phyloP scores from a whole-genome alignment of 2,329 filamentous ascomycete species.

The Blumeria graminis region DNA sequence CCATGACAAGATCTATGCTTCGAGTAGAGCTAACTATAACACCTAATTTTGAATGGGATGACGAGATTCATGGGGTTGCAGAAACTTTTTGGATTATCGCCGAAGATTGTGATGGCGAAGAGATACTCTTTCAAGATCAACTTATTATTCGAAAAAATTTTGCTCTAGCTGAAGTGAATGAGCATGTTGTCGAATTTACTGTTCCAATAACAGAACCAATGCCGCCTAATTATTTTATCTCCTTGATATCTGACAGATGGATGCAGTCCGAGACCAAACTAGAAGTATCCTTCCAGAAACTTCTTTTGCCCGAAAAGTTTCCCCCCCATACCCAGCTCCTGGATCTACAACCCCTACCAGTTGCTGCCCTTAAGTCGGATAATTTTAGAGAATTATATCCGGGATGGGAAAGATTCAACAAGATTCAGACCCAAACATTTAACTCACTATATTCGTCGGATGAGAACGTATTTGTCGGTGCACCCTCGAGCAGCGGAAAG shows the following conservation, averaged over 20 bases:
- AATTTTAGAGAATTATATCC: conserved; percentile 67
- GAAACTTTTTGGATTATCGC: conserved; percentile 96
- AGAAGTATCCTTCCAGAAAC: conserved; percentile 81
- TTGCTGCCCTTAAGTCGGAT: conserved; percentile 65
- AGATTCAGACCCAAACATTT: conserved; percentile 92
- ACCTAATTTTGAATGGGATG: conserved; percentile 92
- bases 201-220: conserved; percentile 93
- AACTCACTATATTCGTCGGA: conserved; percentile 78
- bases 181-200: conserved; percentile 88
- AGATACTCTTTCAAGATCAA: conserved; percentile 83
- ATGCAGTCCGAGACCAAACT: conserved; percentile 94
- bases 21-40: conserved; percentile 75
- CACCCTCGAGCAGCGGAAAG: conserved; percentile 89
- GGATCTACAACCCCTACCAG: conserved; percentile 74
- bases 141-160: conserved; percentile 84
- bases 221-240: conserved; percentile 97
- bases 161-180: conserved; percentile 61
- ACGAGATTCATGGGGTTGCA: conserved; percentile 59
- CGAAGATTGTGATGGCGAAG: conserved; percentile 91
- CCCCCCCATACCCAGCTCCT: conserved; percentile 79
- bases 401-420: conserved; percentile 76
- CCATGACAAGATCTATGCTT: conserved; percentile 82
- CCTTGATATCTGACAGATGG: conserved; percentile 84
- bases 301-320: conserved; percentile 86
- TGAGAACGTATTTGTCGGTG: conserved; percentile 80